phyloP scores from a whole-genome alignment of 345 rosid species.

The Camelina neglecta region DNA sequence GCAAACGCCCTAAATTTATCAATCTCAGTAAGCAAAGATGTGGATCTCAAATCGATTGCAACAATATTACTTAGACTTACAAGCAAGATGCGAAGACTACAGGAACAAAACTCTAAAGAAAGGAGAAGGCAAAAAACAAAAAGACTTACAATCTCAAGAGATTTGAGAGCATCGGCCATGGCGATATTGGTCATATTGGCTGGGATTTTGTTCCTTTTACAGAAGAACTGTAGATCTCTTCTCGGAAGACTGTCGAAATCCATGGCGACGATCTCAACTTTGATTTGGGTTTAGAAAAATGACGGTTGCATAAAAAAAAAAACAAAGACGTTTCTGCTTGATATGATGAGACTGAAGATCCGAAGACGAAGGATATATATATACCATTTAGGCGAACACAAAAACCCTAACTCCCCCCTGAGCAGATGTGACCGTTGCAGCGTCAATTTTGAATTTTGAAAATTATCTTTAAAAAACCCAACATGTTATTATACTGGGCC shows the following conservation, averaged over 20 bases:
- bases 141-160: conserved; percentile 65
- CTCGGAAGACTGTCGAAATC: conserved; percentile 77
- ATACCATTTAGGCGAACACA: conserved; percentile 17
- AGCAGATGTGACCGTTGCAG: conserved; percentile 58
- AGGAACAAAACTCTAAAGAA: background rate
- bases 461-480: background rate
- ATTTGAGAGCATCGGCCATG: conserved; percentile 86
- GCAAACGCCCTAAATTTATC: background rate
- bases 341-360: conserved; percentile 6
- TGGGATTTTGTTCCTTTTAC: conserved; percentile 92
- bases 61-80: background rate
- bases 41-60: conserved; percentile 3
- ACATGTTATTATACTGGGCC: conserved; percentile 25
- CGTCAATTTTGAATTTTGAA: conserved; percentile 52
- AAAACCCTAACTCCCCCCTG: conserved; percentile 47
- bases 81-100: background rate
- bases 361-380: conserved; percentile 38
- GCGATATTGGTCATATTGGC: conserved; percentile 88
- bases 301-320: conserved; percentile 30
- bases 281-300: conserved; percentile 17
- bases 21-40: background rate
- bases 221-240: conserved; percentile 89
- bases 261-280: conserved; percentile 47
- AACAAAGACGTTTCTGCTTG: conserved; percentile 39
- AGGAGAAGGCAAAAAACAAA: background rate